phyloP scores from a whole-genome alignment of 208 protist species.

The Trichomonas tenax region DNA sequence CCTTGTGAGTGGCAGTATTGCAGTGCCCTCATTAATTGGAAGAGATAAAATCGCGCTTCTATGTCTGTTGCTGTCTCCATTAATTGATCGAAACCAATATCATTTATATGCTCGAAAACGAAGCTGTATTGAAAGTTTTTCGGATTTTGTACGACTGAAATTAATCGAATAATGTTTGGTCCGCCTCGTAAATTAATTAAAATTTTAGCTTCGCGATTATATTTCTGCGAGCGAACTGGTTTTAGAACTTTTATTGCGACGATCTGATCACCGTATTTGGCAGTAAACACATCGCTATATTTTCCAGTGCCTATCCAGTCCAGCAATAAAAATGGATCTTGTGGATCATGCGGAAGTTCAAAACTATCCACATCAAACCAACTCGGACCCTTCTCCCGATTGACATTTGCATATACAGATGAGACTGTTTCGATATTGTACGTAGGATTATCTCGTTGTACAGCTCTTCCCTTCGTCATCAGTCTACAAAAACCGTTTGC shows the following conservation, averaged over 20 bases:
- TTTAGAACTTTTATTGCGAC: conserved; percentile 18
- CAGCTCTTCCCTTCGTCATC: neutral
- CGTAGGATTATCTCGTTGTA: neutral
- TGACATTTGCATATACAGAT: neutral
- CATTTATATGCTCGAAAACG: conserved; percentile 9
- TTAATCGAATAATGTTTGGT: neutral
- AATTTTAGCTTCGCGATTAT: conserved; percentile 21
- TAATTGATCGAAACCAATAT: neutral
- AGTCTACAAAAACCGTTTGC: too few species aligned
- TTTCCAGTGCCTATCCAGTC: neutral
- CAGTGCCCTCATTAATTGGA: neutral
- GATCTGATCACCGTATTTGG: neutral
- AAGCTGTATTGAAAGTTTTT: neutral
- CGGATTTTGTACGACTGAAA: neutral
- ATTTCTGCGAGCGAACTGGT: neutral
- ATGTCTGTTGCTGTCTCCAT: neutral
- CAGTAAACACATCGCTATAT: conserved; percentile 13
- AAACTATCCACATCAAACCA: neutral
- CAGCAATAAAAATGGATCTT: neutral
- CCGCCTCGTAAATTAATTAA: neutral
- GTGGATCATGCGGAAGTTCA: neutral
- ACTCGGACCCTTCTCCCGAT: neutral
- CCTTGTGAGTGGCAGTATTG: conserved; percentile 44
- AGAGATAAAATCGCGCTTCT: neutral
- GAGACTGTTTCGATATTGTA: neutral